A percentile compares a stretch with the other conserved stretches of the same genome.
These are phyloP conservation scores for Hypoxylon rickii DNA, from an alignment of 495 filamentous ascomycete species.

Conservation along the genomic window DNA sequence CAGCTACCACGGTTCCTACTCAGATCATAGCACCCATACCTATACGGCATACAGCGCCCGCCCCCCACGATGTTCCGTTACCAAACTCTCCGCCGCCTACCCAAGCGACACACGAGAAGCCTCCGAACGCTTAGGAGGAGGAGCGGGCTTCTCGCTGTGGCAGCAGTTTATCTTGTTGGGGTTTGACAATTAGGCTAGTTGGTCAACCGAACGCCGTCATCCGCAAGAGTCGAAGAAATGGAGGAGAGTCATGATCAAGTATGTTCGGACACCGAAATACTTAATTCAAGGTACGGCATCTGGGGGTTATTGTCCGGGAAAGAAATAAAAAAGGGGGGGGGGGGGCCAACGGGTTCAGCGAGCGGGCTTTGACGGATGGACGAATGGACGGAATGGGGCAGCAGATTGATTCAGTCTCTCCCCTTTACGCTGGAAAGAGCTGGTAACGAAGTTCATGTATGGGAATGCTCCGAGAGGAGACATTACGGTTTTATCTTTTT, in stretches of 20 bases:
- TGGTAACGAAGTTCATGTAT: constrained; percentile 14
- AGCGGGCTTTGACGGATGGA: constrained; percentile 10
- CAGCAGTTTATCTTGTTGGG: constrained; percentile 14
- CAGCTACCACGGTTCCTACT: constrained; percentile 1
- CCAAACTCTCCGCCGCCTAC: constrained; percentile 26
- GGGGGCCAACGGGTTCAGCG: background rate
- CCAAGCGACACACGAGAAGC: constrained; percentile 30
- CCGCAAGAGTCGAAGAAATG: constrained; percentile 1
- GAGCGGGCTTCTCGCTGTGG: constrained; percentile 14
- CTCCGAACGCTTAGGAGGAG: constrained; percentile 29
- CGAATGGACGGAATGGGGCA: background rate
- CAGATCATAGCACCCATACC: constrained; percentile 2
- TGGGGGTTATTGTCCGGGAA: constrained; percentile 9
- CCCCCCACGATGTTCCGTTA: constrained; percentile 30
- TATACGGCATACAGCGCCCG: constrained; percentile 11
- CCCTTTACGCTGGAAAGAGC: background rate
- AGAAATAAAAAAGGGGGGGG: constrained; percentile 2
- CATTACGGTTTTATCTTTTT: background rate
- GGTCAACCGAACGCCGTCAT: constrained; percentile 1
- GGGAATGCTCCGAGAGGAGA: background rate
- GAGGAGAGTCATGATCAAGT: background rate
- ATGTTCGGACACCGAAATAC: constrained; percentile 2
- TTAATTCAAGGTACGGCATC: constrained; percentile 3
- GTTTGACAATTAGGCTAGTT: constrained; percentile 26
- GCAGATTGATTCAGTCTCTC: background rate